Percentiles rank a stretch among this genome's conserved stretches.
Conservation (phyloP, 2,329 filamentous ascomycete genomes). For the Aspergillus fijiensis region DNA sequence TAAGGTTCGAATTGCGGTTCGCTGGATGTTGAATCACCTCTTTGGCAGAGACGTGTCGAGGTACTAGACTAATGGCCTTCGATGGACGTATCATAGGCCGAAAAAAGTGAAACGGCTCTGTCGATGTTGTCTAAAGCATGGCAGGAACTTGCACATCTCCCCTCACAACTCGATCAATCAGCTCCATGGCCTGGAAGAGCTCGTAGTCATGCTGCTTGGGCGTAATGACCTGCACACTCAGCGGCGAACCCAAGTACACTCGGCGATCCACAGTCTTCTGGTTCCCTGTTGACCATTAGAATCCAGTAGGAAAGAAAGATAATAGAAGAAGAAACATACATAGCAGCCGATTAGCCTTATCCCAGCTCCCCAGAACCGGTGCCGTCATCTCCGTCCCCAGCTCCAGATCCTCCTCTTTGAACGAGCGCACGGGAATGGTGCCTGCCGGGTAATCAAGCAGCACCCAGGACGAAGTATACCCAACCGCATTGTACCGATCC, state of each 20-base stretch:
- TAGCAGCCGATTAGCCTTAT: slow-evolving; percentile 58
- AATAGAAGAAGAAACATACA: slow-evolving; percentile 44
- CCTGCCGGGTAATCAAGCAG: slow-evolving; percentile 63
- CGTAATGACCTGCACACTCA: slow-evolving; percentile 59
- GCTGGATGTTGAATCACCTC: slow-evolving; percentile 44
- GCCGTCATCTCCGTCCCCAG: slow-evolving; percentile 46
- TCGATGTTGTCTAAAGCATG: slow-evolving; percentile 12
- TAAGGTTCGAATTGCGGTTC: slow-evolving; percentile 40
- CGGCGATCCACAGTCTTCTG: slow-evolving; percentile 52
- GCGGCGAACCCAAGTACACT: slow-evolving; percentile 54
- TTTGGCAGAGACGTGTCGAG: slow-evolving; percentile 48
- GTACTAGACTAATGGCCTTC: slow-evolving; percentile 29
- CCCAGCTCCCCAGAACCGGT: slow-evolving; percentile 54
- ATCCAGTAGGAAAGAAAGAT: neutral
- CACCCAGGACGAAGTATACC: slow-evolving; percentile 63
- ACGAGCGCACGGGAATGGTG: slow-evolving; percentile 53
- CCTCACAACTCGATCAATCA: slow-evolving; percentile 47
- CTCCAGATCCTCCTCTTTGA: slow-evolving; percentile 52
- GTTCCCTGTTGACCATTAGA: slow-evolving; percentile 34
- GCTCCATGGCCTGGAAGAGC: slow-evolving; percentile 54
- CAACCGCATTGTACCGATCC: slow-evolving; percentile 62
- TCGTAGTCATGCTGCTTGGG: slow-evolving; percentile 56
- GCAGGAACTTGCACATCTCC: slow-evolving; percentile 7
- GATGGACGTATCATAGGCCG: neutral
- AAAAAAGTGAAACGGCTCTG: neutral